Conservation (phyloP, 306 rosid genomes). For the Glycine soja region DNA sequence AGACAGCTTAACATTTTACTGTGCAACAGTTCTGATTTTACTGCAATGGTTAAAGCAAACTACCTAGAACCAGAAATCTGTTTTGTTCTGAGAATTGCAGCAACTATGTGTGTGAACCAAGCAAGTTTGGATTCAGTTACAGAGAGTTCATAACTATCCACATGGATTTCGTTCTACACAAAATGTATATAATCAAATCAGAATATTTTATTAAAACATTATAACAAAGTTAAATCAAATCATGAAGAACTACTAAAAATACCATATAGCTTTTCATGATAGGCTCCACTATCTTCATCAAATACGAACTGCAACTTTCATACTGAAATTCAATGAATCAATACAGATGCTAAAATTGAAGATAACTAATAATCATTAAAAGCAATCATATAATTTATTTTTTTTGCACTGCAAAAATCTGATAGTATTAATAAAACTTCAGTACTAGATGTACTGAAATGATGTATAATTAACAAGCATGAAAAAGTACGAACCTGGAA, state of each 20-base stretch:
- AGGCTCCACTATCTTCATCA: constrained; percentile 58
- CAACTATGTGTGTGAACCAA: constrained; percentile 60
- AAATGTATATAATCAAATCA: constrained; percentile 7
- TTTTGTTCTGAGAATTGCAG: constrained; percentile 57
- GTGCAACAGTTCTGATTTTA: constrained; percentile 21
- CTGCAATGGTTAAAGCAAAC: constrained; percentile 29
- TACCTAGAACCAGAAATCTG: constrained; percentile 57
- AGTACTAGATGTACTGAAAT: no score
- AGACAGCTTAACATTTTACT: constrained; percentile 22
- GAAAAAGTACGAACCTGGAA: constrained; percentile 52
- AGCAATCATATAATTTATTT: constrained; percentile 13
- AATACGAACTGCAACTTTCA: constrained; percentile 59
- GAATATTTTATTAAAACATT: constrained; percentile 25
- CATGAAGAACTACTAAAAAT: constrained; percentile 24
- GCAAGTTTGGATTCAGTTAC: constrained; percentile 58
- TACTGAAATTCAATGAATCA: constrained; percentile 51
- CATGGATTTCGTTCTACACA: constrained; percentile 43
- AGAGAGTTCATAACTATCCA: constrained; percentile 44
- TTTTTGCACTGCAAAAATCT: no score
- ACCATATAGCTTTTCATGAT: constrained; percentile 54
- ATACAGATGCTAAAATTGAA: constrained; percentile 14
- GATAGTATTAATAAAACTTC: no score
- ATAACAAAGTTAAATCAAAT: constrained; percentile 15
- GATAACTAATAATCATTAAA: constrained; percentile 5
- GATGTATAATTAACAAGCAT: constrained; percentile 29